Base-by-base conservation (phyloP, 345 rosid species). In the Lumnitzera racemosa region DNA sequence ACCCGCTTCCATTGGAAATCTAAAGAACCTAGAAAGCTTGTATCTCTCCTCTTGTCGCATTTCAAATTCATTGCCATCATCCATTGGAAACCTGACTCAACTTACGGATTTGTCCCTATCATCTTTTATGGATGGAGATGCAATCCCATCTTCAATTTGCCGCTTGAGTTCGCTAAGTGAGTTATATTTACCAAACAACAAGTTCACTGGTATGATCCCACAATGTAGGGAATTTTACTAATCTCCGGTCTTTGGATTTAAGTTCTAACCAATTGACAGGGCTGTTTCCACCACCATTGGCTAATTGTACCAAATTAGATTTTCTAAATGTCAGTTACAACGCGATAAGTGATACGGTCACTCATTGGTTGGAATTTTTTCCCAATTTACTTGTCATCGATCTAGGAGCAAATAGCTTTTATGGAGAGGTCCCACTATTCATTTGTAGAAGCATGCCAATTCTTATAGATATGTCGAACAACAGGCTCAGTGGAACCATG, bases 401-500 rank as follows among this genome's bases (percentile, higher is more conserved):
- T 36, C 4, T 36, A 7, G 7, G 43, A 4, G 43, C 7, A 10
- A 72, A 72, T 31, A 25, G 14, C 2, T 17, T 72, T 2, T 20
- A 13, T 0, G 74, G 83, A 49, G 61, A 56, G 59, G 53, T 75
- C 25, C 57, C 83, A 8, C 51, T 55, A 1, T 23, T 3, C 13
- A 25, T 73, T 1, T 81, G 81, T 66, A 59, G 65, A 2, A 62
- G 41, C 13, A 0, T 0, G 6, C 54, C 64, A 11, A 0, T 5
- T 0, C 2, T 57, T 56, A 12, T 70, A 2, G 61, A 73, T 41
- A 24, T 77, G 15, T 61, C 75, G 0, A 7, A 63, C 9, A 73
- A 67, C 27, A 58, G 14, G 3, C 63, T 77, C 11, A 66, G 2
- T 10, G 78, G 77, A 9, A 46, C 15, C 23, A 62, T 77, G 27